Base-by-base conservation (phyloP, 225 moss, liverwort and hornwort genomes). In the Pseudoscleropodium purum region DNA sequence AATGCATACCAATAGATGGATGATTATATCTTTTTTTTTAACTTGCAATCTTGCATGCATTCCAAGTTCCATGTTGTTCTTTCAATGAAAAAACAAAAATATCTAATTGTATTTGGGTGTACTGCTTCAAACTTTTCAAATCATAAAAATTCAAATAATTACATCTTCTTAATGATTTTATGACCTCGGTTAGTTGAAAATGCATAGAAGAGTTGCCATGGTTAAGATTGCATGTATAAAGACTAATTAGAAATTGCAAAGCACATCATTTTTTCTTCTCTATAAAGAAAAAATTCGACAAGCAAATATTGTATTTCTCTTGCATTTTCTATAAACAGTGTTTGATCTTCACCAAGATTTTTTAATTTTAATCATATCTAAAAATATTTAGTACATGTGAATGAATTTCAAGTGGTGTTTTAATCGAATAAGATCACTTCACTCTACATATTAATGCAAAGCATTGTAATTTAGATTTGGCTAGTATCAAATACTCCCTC, bases 261-360 rank as follows among this genome's bases (percentile, higher is more conserved):
- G 23, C 4, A 69, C 7, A 13, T 69, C 2, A 24, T 7, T 24
- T 23, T 69, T 24, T 23, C 20, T 23, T 20, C 4, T 23, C 1
- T 23, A 4, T 4, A 21, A n/a, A 69, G 4, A 67, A n/a, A 1
- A 69, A 69, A 69, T n/a, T 3, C 0, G 1, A 24, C n/a, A 23
- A n/a, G 4, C 13, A 69, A 69, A n/a, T 69, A 23, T 13, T 69
- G 13, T 69, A n/a, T n/a, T 12, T 69, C 7, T 69, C 13, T 69
- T 20, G 7, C n/a, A 21, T 69, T n/a, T 68, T 7, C 13, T 2
- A 23, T 69, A n/a, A 68, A 69, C 24, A 69, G 23, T n/a, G 69
- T 7, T 23, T 4, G n/a, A 23, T 6, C 4, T 69, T n/a, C 4
- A 65, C 4, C 7, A n/a, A 1, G 2, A 69, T 69, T 69, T 0